Base-by-base conservation (phyloP, 129 eudicot genomes). In the Pittosporum tobira region DNA sequence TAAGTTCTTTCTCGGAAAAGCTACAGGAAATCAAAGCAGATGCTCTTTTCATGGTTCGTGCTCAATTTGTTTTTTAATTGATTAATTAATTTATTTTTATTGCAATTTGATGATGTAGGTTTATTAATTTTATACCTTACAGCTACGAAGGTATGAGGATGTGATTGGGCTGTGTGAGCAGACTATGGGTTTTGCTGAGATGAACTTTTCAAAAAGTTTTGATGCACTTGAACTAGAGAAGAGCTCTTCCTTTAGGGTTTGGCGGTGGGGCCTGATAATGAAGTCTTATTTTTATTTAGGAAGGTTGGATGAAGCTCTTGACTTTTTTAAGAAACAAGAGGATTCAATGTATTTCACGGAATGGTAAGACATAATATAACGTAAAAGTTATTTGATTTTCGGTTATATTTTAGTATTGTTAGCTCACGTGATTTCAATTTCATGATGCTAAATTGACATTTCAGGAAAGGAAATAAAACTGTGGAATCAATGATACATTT, bases 161-260 rank as follows among this genome's bases (percentile, higher is more conserved):
- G 83, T 84, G 65, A 91, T 91, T 58, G 85, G 64, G 66, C 70
- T 83, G 68, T 86, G 98, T 72, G 83, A 80, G 80, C 75, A 83
- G 81, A 83, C 75, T 60, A 77, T 76, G 73, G 67, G 51, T 34
- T 64, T 68, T 50, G 76, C 72, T 60, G 76, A 81, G 46, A 59
- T 56, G 52, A 78, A 77, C 60, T 54, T 67, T 47, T 46, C 59
- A 28, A 34, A 48, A 40, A 53, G 51, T 23, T 38, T 28, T 30
- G 72, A 66, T 70, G 61, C 53, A 58, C 62, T 71, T 31, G 69
- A 61, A 20, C 60, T 20, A 46, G 50, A 67, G 28, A 65, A 51
- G 6, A 48, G 56, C 55, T 69, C 75, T 67, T 76, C 81, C 59
- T 74, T 73, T 36, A 59, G 65, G 75, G 43, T 75, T 15, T 80